A percentile compares a stretch with the other conserved stretches of the same genome.
phyloP scores from a whole-genome alignment of 306 rosid genomes.

The Trifolium fragiferum region DNA sequence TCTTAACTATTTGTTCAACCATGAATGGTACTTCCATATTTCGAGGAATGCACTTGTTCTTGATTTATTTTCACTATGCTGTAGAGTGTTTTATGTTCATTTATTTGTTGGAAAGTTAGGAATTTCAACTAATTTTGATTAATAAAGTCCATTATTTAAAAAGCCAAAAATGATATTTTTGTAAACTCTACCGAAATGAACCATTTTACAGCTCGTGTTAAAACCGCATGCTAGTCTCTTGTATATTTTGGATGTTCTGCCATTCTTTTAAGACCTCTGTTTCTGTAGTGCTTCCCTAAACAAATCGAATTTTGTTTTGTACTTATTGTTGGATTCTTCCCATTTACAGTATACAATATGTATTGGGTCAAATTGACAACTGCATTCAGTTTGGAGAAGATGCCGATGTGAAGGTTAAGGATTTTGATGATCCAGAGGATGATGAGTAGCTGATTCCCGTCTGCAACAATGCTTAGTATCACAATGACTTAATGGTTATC shows the following conservation, averaged over 20 bases:
- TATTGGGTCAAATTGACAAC: conserved; percentile 67
- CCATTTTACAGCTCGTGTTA: background rate
- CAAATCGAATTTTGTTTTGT: background rate
- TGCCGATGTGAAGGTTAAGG: conserved; percentile 72
- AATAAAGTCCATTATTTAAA: background rate
- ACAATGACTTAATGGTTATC: conserved; percentile 10
- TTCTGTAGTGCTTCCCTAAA: background rate
- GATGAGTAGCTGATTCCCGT: conserved; percentile 46
- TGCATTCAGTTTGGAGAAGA: conserved; percentile 77
- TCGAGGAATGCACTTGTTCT: background rate
- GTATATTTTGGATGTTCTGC: background rate
- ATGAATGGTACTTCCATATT: no score
- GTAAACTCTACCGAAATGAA: background rate
- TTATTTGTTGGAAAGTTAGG: background rate
- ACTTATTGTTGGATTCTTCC: conserved; percentile 30
- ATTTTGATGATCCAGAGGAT: conserved; percentile 71
- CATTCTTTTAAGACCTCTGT: background rate
- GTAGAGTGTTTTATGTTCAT: background rate
- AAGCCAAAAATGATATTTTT: background rate
- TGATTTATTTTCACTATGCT: background rate
- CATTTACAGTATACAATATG: conserved; percentile 61
- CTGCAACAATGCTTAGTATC: background rate
- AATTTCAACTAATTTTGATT: background rate
- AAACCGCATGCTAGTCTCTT: background rate
- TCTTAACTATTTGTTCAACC: background rate